Conservation (phyloP, 2,329 filamentous ascomycete species). For the Aspergillus neotritici region DNA sequence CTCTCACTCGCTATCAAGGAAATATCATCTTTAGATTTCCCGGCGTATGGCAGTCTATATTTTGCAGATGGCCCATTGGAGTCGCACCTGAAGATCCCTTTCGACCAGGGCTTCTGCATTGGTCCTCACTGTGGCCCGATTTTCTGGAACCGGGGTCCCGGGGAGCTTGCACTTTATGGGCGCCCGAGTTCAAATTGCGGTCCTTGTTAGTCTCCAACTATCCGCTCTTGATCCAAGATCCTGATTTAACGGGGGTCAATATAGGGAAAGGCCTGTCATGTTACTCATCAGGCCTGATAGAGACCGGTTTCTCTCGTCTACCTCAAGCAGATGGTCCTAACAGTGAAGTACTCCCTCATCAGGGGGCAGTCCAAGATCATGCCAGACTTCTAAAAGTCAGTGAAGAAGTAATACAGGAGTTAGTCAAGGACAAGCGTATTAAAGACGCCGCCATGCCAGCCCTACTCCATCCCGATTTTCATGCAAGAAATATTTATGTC, state of each 20-base stretch:
- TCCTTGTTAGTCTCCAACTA: slow-evolving; percentile 13
- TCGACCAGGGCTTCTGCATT: slow-evolving; percentile 29
- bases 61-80: slow-evolving; percentile 25
- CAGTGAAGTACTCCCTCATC: slow-evolving; percentile 8
- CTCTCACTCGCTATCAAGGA: slow-evolving; percentile 27
- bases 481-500: slow-evolving; percentile 32
- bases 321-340: slow-evolving; percentile 8
- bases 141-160: slow-evolving; percentile 13
- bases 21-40: slow-evolving; percentile 30
- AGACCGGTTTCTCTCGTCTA: slow-evolving; percentile 18
- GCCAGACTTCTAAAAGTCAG: slow-evolving; percentile 10
- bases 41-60: slow-evolving; percentile 37
- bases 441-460: slow-evolving; percentile 14
- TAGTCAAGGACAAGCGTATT: slow-evolving; percentile 18
- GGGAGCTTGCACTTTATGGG: slow-evolving; percentile 14
- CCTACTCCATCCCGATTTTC: slow-evolving; percentile 27
- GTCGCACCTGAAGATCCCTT: slow-evolving; percentile 14
- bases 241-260: slow-evolving; percentile 1
- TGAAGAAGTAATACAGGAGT: slow-evolving; percentile 16
- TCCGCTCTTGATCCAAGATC: neutral
- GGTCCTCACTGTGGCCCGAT: slow-evolving; percentile 23
- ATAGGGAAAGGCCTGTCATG: slow-evolving; percentile 15
- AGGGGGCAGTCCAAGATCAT: slow-evolving; percentile 16
- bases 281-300: slow-evolving; percentile 17
- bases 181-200: slow-evolving; percentile 16